Evolutionary conservation across 257 asterid genomes (phyloP).

Genomic region (Przewalskia tangutica): DNA sequence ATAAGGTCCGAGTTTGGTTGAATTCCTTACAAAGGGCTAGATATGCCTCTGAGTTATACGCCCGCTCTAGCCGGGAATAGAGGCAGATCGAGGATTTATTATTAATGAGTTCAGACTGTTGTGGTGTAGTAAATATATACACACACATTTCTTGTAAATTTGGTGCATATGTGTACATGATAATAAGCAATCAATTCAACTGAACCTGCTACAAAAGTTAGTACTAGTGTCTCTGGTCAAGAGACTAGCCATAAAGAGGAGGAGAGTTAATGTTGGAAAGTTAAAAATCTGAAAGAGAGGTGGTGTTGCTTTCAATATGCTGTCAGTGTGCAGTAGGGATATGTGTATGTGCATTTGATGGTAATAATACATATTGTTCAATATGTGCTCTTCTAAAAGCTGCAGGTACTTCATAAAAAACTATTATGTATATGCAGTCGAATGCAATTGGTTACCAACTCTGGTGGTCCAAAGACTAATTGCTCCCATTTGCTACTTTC

Average conservation of each 20-base stretch:
- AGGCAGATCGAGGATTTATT: too few species aligned
- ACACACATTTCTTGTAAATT: not conserved
- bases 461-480: slow-evolving; percentile 8
- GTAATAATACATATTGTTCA: not conserved
- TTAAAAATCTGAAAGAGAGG: slow-evolving; percentile 5
- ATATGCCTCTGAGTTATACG: too few species aligned
- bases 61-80: too few species aligned
- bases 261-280: slow-evolving; percentile 1
- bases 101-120: too few species aligned
- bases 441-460: slow-evolving; percentile 8
- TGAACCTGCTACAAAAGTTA: not conserved
- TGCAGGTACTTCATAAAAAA: not conserved
- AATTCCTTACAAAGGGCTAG: too few species aligned
- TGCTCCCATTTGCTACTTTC: not conserved
- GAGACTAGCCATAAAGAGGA: not conserved
- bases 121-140: not conserved
- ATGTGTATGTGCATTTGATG: not conserved
- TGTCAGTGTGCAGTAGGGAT: slow-evolving; percentile 29
- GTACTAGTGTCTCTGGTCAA: not conserved
- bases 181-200: not conserved
- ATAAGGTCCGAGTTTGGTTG: too few species aligned
- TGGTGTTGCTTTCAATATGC: slow-evolving; percentile 16
- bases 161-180: not conserved
- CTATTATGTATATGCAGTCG: slow-evolving; percentile 2
- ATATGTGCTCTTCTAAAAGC: not conserved